Evolutionary conservation across 1,284 basidiomycete species (phyloP).

Genomic region (Sanghuangporus weigelae): DNA sequence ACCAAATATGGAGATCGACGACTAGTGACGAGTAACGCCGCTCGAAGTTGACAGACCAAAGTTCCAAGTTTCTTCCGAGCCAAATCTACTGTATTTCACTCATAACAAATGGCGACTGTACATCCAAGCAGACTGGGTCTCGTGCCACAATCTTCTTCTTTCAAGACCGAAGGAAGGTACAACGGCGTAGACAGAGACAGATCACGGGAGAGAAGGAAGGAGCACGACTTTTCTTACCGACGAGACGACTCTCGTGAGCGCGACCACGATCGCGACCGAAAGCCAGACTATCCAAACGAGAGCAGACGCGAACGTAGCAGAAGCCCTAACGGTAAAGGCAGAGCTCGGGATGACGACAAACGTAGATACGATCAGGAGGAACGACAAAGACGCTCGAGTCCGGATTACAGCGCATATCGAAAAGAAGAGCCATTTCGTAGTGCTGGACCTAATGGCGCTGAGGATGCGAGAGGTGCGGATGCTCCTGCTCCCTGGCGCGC

Average conservation of each 20-base stretch:
- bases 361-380: slow-evolving; percentile 2
- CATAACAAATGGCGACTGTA: slow-evolving; percentile 47
- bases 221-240: slow-evolving; percentile 9
- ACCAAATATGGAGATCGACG: background rate
- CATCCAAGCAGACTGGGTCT: slow-evolving; percentile 59
- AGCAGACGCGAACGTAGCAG: background rate
- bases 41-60: background rate
- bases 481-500: slow-evolving; percentile 18
- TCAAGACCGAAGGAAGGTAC: slow-evolving; percentile 10
- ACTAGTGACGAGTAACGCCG: background rate
- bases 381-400: slow-evolving; percentile 9
- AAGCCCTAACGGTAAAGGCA: background rate
- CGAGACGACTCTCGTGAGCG: slow-evolving; percentile 17
- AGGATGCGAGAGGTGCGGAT: background rate
- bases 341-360: background rate
- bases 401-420: slow-evolving; percentile 20
- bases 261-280: background rate
- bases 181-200: slow-evolving; percentile 24
- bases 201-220: background rate
- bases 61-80: background rate
- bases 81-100: background rate
- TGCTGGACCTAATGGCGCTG: background rate
- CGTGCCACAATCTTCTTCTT: slow-evolving; percentile 36
- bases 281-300: background rate
- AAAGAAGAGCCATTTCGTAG: slow-evolving; percentile 11